Evolutionary conservation across 768 basidiomycete species (phyloP).

Genomic region (Leccinum incarnatum): DNA sequence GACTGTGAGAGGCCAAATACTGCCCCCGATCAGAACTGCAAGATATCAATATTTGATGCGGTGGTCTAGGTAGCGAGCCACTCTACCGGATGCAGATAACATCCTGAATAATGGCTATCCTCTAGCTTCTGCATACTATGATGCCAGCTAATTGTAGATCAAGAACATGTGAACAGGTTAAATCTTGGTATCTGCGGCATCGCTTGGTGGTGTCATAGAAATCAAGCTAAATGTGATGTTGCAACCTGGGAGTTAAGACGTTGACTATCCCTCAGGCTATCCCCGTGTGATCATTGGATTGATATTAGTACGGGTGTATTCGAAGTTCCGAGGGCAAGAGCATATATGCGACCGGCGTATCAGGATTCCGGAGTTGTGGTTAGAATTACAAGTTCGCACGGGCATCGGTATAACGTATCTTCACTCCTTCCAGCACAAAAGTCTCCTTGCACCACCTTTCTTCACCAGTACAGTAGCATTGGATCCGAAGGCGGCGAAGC

Average conservation of each 20-base stretch:
- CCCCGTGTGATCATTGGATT: not conserved
- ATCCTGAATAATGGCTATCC: not conserved
- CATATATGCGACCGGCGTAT: not conserved
- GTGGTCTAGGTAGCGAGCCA: not conserved
- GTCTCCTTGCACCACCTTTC: not conserved
- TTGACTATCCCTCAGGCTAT: not conserved
- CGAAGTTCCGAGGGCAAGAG: not conserved
- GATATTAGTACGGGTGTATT: not conserved
- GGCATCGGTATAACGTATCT: no score
- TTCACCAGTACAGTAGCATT: not conserved
- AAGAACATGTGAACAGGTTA: not conserved
- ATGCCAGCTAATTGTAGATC: not conserved
- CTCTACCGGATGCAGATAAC: not conserved
- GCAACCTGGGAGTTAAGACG: not conserved
- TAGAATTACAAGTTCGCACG: not conserved
- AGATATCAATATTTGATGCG: not conserved
- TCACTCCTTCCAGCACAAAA: no score
- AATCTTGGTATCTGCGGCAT: not conserved
- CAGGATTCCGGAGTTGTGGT: not conserved
- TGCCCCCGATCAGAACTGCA: constrained; percentile 1
- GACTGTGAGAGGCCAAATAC: constrained; percentile 3
- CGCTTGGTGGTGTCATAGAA: not conserved
- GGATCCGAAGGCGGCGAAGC: not conserved
- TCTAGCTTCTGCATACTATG: not conserved
- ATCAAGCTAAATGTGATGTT: not conserved